Percentiles rank a stretch among this genome's conserved stretches.
Conservation (phyloP, 1,139 yeast genomes). For the Taphrina flavorubra region DNA sequence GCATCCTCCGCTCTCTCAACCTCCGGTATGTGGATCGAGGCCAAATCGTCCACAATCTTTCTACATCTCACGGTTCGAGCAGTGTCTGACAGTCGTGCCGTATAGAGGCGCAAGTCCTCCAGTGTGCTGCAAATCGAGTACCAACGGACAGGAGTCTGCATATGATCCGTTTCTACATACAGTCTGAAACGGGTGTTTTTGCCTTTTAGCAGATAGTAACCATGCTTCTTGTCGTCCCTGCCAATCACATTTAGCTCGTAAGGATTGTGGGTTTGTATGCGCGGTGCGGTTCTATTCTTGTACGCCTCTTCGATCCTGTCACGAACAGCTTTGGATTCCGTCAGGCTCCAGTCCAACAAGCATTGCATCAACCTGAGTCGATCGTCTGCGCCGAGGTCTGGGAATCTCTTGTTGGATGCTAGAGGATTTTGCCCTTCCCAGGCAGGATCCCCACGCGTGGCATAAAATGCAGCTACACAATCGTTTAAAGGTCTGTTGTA, state of each 20-base stretch:
- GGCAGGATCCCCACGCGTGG: constrained; percentile 45
- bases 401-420: constrained; percentile 42
- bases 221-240: constrained; percentile 28
- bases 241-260: constrained; percentile 18
- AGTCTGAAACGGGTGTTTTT: constrained; percentile 49
- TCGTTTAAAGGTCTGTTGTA: constrained; percentile 32
- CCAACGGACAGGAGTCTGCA: constrained; percentile 51
- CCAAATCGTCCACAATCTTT: constrained; percentile 28
- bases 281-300: constrained; percentile 49
- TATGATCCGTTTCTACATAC: constrained; percentile 51
- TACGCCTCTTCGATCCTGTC: constrained; percentile 48
- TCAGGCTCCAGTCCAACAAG: constrained; percentile 30
- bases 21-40: constrained; percentile 46
- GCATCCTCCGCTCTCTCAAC: constrained; percentile 48
- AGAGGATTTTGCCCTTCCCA: constrained; percentile 50
- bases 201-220: constrained; percentile 40
- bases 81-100: constrained; percentile 38
- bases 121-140: constrained; percentile 50
- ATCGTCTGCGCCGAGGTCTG: constrained; percentile 32
- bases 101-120: constrained; percentile 48
- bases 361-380: constrained; percentile 27
- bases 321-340: constrained; percentile 29
- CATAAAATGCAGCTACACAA: constrained; percentile 20
- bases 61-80: constrained; percentile 37
- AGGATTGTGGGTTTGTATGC: constrained; percentile 43